Evolutionary conservation across 2,329 filamentous ascomycete species (phyloP).

Genomic region (Ilyonectria destructans): DNA sequence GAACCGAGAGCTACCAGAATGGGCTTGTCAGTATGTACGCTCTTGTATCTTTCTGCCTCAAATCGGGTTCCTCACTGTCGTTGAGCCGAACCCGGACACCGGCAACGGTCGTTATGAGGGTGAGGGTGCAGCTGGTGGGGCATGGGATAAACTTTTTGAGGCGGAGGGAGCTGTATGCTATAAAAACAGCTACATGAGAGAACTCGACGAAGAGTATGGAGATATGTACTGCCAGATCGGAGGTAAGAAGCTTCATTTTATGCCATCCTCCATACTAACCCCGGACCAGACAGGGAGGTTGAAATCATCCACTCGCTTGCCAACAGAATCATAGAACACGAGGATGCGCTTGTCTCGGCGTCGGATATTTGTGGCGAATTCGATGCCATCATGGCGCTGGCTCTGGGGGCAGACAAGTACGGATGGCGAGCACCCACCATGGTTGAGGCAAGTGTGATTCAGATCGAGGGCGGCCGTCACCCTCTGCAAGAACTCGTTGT

Average conservation of each 20-base stretch:
- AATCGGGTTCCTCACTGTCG: constrained; percentile 88
- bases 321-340: constrained; percentile 78
- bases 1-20: constrained; percentile 73
- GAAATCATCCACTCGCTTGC: constrained; percentile 88
- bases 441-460: constrained; percentile 78
- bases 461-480: constrained; percentile 86
- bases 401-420: constrained; percentile 83
- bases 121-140: constrained; percentile 66
- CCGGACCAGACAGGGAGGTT: constrained; percentile 81
- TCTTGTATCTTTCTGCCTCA: constrained; percentile 95
- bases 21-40: constrained; percentile 67
- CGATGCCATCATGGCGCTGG: constrained; percentile 87
- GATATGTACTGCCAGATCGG: constrained; percentile 90
- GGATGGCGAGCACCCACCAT: constrained; percentile 80
- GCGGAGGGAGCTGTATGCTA: constrained; percentile 84
- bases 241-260: constrained; percentile 64
- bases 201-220: constrained; percentile 86
- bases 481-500: constrained; percentile 89
- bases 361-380: constrained; percentile 90
- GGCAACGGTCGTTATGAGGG: constrained; percentile 77
- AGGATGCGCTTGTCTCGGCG: constrained; percentile 76
- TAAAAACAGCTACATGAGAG: constrained; percentile 86
- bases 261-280: constrained; percentile 39
- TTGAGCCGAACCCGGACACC: constrained; percentile 68
- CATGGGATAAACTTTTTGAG: constrained; percentile 85